Conservation (phyloP, 768 basidiomycete species). For the Russula foetens region DNA sequence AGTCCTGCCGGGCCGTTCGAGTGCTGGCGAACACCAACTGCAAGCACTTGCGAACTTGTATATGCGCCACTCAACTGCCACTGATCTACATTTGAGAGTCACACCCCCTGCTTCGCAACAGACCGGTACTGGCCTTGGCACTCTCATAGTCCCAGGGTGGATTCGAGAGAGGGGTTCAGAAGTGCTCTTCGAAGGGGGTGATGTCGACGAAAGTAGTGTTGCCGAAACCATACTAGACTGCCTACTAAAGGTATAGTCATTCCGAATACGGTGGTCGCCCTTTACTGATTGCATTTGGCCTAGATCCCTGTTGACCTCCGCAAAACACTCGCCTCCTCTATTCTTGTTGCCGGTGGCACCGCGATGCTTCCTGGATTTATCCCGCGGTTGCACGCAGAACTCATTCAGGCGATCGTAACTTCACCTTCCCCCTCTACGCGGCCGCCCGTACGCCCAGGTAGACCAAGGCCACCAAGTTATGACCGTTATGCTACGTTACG, state of each 20-base stretch:
- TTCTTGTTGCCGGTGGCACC: conserved; percentile 84
- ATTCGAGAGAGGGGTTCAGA: conserved; percentile 87
- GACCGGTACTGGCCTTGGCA: conserved; percentile 65
- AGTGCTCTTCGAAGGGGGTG: conserved; percentile 82
- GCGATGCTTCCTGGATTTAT: conserved; percentile 91
- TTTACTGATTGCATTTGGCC: conserved; percentile 6
- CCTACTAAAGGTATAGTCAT: conserved; percentile 59
- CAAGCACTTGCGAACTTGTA: conserved; percentile 67
- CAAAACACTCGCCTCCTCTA: conserved; percentile 71
- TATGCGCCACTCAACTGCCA: conserved; percentile 68
- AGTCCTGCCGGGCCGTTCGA: conserved; percentile 24
- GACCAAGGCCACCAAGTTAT: conserved; percentile 41
- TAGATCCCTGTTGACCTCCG: conserved; percentile 90
- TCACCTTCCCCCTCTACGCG: conserved; percentile 29
- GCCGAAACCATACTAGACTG: conserved; percentile 76
- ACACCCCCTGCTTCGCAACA: conserved; percentile 59
- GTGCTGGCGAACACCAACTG: conserved; percentile 42
- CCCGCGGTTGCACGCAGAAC: conserved; percentile 73
- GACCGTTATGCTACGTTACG: conserved; percentile 73
- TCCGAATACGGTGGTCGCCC: not conserved
- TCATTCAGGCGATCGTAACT: conserved; percentile 52
- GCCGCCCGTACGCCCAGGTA: conserved; percentile 31
- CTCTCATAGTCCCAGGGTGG: conserved; percentile 89
- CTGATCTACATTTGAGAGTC: conserved; percentile 62
- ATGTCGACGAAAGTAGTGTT: conserved; percentile 79